These are phyloP conservation scores for Cystobasidiaceae sp. DNA, from an alignment of 1,284 basidiomycete genomes.

Conservation along the genomic window DNA sequence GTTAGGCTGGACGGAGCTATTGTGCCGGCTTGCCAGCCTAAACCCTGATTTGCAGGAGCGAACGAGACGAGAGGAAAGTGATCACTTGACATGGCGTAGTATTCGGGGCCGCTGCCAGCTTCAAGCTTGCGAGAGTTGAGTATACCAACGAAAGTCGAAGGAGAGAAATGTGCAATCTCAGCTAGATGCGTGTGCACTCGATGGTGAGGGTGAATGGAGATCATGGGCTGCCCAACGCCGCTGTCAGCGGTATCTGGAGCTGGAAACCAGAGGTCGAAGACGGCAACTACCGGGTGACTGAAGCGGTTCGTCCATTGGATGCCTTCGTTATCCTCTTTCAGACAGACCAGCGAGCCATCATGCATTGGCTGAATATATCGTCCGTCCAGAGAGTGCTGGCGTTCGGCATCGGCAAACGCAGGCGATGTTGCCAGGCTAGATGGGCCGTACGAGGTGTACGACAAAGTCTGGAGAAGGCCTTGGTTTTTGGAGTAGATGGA, in stretches of 20 bases:
- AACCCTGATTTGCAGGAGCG: slow-evolving; percentile 39
- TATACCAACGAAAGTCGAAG: slow-evolving; percentile 62
- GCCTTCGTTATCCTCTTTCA: slow-evolving; percentile 53
- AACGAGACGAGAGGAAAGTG: slow-evolving; percentile 70
- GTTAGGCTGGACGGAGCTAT: neutral
- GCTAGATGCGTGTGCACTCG: slow-evolving; percentile 36
- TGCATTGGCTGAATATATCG: slow-evolving; percentile 70
- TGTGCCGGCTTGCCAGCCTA: neutral
- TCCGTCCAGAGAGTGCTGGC: slow-evolving; percentile 59
- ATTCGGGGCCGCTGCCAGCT: slow-evolving; percentile 51
- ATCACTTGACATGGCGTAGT: slow-evolving; percentile 70
- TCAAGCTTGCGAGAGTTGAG: slow-evolving; percentile 32
- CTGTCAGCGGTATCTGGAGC: slow-evolving; percentile 37
- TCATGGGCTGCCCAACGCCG: slow-evolving; percentile 43
- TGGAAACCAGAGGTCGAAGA: slow-evolving; percentile 65
- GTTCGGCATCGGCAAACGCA: neutral
- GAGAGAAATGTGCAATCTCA: slow-evolving; percentile 49
- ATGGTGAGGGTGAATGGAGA: slow-evolving; percentile 10
- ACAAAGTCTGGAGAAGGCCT: slow-evolving; percentile 60
- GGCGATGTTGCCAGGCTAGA: slow-evolving; percentile 60
- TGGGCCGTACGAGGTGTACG: slow-evolving; percentile 76
- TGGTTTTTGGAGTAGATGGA: slow-evolving; percentile 45
- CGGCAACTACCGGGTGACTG: slow-evolving; percentile 61
- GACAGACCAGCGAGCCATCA: slow-evolving; percentile 67
- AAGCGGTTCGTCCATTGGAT: slow-evolving; percentile 60